These are phyloP conservation scores for Zygoascus bituminiphila DNA, from an alignment of 805 yeast species.

Conservation along the genomic window DNA sequence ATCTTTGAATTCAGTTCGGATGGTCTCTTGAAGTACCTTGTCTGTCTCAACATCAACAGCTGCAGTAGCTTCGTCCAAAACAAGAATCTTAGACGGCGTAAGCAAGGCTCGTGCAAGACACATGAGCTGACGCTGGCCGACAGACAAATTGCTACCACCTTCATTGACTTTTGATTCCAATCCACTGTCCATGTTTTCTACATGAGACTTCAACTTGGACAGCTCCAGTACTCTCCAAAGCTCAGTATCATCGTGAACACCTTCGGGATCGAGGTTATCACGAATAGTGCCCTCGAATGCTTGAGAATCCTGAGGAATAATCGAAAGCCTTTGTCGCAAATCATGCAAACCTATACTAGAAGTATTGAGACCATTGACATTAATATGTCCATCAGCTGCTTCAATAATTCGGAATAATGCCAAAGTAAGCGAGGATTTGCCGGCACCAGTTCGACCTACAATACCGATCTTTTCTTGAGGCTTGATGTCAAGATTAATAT, in stretches of 20 bases:
- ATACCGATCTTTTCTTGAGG: constrained; percentile 85
- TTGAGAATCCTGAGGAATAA: constrained; percentile 92
- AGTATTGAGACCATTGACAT: constrained; percentile 63
- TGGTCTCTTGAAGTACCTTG: constrained; percentile 68
- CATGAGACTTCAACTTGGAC: constrained; percentile 66
- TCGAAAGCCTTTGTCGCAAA: constrained; percentile 66
- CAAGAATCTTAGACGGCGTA: constrained; percentile 63
- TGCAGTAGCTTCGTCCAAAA: constrained; percentile 84
- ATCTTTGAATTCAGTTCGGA: constrained; percentile 59
- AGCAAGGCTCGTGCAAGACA: constrained; percentile 80
- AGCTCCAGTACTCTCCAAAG: constrained; percentile 76
- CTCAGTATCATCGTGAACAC: constrained; percentile 57
- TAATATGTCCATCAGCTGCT: constrained; percentile 58
- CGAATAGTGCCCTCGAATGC: constrained; percentile 81
- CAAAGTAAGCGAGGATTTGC: constrained; percentile 77
- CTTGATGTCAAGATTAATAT: constrained; percentile 53
- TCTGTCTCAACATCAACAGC: constrained; percentile 88
- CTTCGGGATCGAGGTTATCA: constrained; percentile 80
- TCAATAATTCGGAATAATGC: constrained; percentile 84
- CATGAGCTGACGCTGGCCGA: constrained; percentile 80
- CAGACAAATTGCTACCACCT: constrained; percentile 78
- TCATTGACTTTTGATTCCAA: constrained; percentile 54
- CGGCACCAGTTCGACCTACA: constrained; percentile 97
- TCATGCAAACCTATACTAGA: constrained; percentile 65
- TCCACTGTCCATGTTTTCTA: constrained; percentile 44